phyloP scores from a whole-genome alignment of 768 basidiomycete genomes.

The Auriscalpium orientale region DNA sequence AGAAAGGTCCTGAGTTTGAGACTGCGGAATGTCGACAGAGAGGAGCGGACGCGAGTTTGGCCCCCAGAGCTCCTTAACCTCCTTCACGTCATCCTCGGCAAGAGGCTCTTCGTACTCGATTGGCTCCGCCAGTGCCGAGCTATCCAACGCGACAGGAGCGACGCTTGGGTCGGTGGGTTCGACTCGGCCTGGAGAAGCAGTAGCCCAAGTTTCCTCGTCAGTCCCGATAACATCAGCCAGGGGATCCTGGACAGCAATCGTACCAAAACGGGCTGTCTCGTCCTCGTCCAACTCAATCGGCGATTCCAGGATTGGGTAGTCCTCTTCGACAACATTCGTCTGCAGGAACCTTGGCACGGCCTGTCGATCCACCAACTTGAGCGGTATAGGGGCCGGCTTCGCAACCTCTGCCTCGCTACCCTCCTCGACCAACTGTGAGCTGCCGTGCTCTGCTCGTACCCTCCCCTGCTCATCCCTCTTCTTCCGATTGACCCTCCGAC shows the following conservation, averaged over 20 bases:
- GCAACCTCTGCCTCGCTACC: constrained; percentile 17
- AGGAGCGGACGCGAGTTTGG: constrained; percentile 22
- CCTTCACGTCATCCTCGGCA: constrained; percentile 33
- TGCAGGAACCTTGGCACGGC: constrained; percentile 18
- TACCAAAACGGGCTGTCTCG: constrained; percentile 33
- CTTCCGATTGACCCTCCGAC: constrained; percentile 51
- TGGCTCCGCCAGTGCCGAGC: constrained; percentile 25
- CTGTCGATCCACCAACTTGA: constrained; percentile 42
- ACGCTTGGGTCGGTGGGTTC: constrained; percentile 36
- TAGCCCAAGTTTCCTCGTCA: constrained; percentile 58
- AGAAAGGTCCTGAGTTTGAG: constrained; percentile 28
- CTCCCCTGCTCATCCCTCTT: constrained; percentile 32
- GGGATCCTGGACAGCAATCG: constrained; percentile 36
- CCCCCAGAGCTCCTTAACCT: constrained; percentile 20
- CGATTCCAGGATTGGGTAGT: constrained; percentile 11
- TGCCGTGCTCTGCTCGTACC: neutral
- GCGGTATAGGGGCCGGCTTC: constrained; percentile 34
- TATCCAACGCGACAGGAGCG: constrained; percentile 46
- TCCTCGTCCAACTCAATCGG: constrained; percentile 23
- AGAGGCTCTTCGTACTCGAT: constrained; percentile 25
- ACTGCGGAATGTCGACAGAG: constrained; percentile 32
- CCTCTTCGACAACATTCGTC: constrained; percentile 15
- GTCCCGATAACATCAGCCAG: constrained; percentile 56
- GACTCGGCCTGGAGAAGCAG: constrained; percentile 35
- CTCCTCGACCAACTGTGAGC: constrained; percentile 11